Evolutionary conservation across 2,329 filamentous ascomycete genomes (phyloP).

Genomic region (Aspergillus tubingensis): DNA sequence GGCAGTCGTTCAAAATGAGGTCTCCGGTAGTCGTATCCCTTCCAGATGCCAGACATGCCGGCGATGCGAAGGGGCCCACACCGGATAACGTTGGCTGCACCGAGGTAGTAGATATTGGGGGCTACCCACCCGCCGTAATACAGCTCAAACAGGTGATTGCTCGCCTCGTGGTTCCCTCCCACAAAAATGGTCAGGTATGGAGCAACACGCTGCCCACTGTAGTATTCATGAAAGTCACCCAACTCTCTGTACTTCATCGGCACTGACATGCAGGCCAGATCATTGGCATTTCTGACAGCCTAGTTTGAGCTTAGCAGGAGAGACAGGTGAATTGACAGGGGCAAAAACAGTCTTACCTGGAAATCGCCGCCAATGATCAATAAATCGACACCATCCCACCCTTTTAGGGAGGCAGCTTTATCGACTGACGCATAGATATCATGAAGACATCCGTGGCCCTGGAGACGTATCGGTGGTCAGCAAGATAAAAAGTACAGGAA

Average conservation of each 20-base stretch:
- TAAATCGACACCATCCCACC: slow-evolving; percentile 81
- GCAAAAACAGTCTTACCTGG: slow-evolving; percentile 57
- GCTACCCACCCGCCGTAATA: slow-evolving; percentile 98
- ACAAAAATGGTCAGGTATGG: slow-evolving; percentile 92
- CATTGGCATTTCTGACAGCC: slow-evolving; percentile 84
- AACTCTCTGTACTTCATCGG: slow-evolving; percentile 84
- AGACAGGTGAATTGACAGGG: background rate
- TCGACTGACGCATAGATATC: slow-evolving; percentile 83
- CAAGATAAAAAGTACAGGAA: background rate
- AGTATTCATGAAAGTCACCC: slow-evolving; percentile 93
- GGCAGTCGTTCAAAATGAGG: slow-evolving; percentile 83
- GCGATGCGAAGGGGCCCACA: slow-evolving; percentile 84
- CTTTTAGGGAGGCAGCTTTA: slow-evolving; percentile 66
- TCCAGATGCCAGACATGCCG: slow-evolving; percentile 92
- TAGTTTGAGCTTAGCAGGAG: slow-evolving; percentile 38
- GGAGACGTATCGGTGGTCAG: slow-evolving; percentile 15
- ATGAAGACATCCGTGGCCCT: slow-evolving; percentile 90
- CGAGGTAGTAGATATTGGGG: slow-evolving; percentile 95
- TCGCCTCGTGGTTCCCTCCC: slow-evolving; percentile 93
- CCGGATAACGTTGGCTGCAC: slow-evolving; percentile 83
- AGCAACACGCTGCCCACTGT: slow-evolving; percentile 73
- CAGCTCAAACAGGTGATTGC: slow-evolving; percentile 85
- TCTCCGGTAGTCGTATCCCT: slow-evolving; percentile 82
- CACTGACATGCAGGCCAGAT: slow-evolving; percentile 86
- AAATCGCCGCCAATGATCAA: slow-evolving; percentile 97